Conservation (phyloP, 768 basidiomycete species). For the Lyophyllum shimeji region DNA sequence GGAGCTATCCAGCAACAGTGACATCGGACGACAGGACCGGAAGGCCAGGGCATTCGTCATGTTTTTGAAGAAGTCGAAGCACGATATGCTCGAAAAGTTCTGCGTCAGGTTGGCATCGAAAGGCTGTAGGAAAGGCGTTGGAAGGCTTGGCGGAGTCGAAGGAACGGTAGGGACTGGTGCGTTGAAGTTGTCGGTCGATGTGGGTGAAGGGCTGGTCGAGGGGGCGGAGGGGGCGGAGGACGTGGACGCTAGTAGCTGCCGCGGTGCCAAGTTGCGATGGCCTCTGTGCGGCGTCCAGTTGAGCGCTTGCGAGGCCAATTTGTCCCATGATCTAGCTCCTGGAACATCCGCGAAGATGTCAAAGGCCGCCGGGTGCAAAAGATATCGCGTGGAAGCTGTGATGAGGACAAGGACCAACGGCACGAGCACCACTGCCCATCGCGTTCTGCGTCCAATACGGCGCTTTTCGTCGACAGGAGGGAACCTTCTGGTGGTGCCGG, state of each 20-base stretch:
- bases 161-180: conserved; percentile 50
- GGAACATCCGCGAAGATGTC: conserved; percentile 34
- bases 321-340: conserved; percentile 27
- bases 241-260: conserved; percentile 10
- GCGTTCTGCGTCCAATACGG: conserved; percentile 41
- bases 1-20: conserved; percentile 60
- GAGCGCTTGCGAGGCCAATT: conserved; percentile 23
- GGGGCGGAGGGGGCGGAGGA: conserved; percentile 18
- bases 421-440: conserved; percentile 54
- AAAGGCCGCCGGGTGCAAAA: conserved; percentile 46
- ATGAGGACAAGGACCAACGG: conserved; percentile 57
- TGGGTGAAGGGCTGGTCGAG: conserved; percentile 10
- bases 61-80: conserved; percentile 70
- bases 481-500: conserved; percentile 6
- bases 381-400: conserved; percentile 50
- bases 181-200: conserved; percentile 24
- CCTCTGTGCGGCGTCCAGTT: conserved; percentile 45
- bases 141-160: conserved; percentile 47
- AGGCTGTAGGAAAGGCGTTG: conserved; percentile 77
- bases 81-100: conserved; percentile 67
- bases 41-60: conserved; percentile 67
- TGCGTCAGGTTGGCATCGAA: conserved; percentile 61
- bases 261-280: conserved; percentile 29
- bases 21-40: conserved; percentile 75
- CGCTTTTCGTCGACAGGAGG: conserved; percentile 31